Base-by-base conservation (phyloP, 345 rosid genomes). In the Hibiscus syriacus region DNA sequence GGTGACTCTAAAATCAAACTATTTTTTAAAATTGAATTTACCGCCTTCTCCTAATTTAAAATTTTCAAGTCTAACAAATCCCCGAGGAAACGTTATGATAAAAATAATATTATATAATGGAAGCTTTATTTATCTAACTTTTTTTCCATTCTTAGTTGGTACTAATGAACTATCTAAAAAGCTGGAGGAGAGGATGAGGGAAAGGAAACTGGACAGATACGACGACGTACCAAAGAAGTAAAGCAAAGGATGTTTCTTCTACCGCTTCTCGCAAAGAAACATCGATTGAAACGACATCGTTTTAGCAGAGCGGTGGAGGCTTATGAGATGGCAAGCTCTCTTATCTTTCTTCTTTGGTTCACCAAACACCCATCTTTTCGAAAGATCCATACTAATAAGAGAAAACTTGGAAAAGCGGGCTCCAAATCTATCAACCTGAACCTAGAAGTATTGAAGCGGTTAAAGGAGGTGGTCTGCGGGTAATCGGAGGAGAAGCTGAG, bases 341-440 rank as follows among this genome's bases (percentile, higher is more conserved):
- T 38, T 38, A 30, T 50, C 55, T 11, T 68, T 75, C 23, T 56
- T 71, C 81, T 71, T 79, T 78, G 56, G 70, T 61, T 79, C 76
- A 70, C 86, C 82, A 70, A 73, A 58, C 76, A 10, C 66, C 79
- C 19, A 72, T 72, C 81, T 62, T 77, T 69, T 41, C 22, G 64
- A 68, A 72, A 58, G 71, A 62, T 34, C 71, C 79, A 49, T 22
- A 14, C 38, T 25, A 71, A 12, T 12, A 8, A 8, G 57, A 58
- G 30, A 4, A 29, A 61, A 22, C 30, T 65, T 66, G 62, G 25
- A 38, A 32, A 30, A 22, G 39, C n/a, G 6, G 48, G 63, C 63
- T 67, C 20, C 67, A 23, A 19, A 27, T 41, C 67, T 55, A 43
- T 54, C 55, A 76, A 73, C 61, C 57, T 61, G 63, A 17, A 30